A percentile compares a stretch with the other conserved stretches of the same genome.
Evolutionary conservation across 495 filamentous ascomycete species (phyloP).

Genomic region (Darksidea phi): DNA sequence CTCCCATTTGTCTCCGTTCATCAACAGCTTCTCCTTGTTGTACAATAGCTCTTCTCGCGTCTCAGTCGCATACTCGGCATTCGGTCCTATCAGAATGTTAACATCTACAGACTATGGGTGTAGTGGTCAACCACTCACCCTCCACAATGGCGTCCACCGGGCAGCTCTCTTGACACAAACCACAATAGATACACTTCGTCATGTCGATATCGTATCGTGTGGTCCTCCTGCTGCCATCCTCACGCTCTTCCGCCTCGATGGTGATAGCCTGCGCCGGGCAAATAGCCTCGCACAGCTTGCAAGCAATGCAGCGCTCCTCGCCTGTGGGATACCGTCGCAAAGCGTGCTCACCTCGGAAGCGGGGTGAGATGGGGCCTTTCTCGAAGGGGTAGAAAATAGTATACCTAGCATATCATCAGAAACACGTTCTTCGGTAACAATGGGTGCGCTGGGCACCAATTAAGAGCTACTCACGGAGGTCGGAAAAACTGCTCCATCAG

Average conservation of each 20-base stretch:
- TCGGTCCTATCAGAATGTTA: constrained; percentile 60
- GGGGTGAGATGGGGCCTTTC: constrained; percentile 96
- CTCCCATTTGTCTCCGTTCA: constrained; percentile 97
- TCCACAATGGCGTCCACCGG: constrained; percentile 94
- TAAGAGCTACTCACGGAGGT: constrained; percentile 72
- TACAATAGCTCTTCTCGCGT: constrained; percentile 95
- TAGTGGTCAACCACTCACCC: constrained; percentile 17
- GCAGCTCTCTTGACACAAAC: constrained; percentile 98
- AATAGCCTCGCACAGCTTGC: constrained; percentile 98
- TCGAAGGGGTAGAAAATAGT: constrained; percentile 99
- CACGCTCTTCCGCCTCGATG: constrained; percentile 97
- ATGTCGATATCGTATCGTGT: constrained; percentile 99
- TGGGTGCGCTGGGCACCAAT: neutral
- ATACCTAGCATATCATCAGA: constrained; percentile 57
- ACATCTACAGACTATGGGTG: neutral
- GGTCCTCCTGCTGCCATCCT: constrained; percentile 88
- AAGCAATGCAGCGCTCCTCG: constrained; percentile 98
- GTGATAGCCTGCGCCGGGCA: constrained; percentile 97
- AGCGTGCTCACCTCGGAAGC: constrained; percentile 96
- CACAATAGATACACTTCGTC: constrained; percentile 99
- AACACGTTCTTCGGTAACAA: neutral
- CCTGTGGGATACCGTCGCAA: constrained; percentile 92
- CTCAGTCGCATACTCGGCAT: constrained; percentile 97
- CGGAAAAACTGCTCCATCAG: constrained; percentile 97
- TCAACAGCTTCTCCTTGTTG: constrained; percentile 94